Evolutionary conservation across 208 protist genomes (phyloP), one percentile per base, ranked within the genome.

Genomic region (Acanthamoeba royreba): DNA sequence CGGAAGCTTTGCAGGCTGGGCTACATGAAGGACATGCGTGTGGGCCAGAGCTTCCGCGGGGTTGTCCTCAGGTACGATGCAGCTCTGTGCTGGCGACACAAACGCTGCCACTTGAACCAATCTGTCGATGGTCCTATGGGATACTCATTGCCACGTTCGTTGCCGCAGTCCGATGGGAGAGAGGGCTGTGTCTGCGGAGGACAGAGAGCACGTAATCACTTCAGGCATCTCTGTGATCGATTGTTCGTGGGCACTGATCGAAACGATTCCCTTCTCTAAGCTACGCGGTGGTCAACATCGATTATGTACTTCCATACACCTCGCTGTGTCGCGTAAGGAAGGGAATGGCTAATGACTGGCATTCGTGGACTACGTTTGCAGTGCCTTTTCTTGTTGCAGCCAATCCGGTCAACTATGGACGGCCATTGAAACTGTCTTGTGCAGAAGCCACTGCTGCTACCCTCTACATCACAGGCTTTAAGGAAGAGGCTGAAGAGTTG

Each of bases 341-440:
- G 0, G 61, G 45, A 17, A 1, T 5, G 42, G 9, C 11, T 3
- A 15, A 45, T 38, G 11, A 47, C 2, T 13, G 19, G 53, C n/a
- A n/a, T 19, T 49, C n/a, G n/a, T n/a, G n/a, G 46, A 25, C 7
- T 17, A 92, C 7, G 46, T n/a, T 40, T 74, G 45, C 66, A 96
- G 85, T 99, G 92, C 99, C 99, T 0, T 99, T 99, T 92, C 95
- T 99, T 17, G 97, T 99, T 4, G 99, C 99, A 2, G 99, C 99
- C 0, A 99, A 99, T 97, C 98, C 99, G 2, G 98, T 99, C 13
- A 99, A 99, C 95, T 99, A 99, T 95, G 99, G 99, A 47, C 97
- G 98, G 49, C 98, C 99, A 42, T 98, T 98, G 45, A 99, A 99
- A 95, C 97, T 99, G 28, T 99, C 98, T 45, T 99, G 99, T 94